Base-by-base conservation (phyloP, 1,284 basidiomycete genomes). In the Pseudozyma sp. region DNA sequence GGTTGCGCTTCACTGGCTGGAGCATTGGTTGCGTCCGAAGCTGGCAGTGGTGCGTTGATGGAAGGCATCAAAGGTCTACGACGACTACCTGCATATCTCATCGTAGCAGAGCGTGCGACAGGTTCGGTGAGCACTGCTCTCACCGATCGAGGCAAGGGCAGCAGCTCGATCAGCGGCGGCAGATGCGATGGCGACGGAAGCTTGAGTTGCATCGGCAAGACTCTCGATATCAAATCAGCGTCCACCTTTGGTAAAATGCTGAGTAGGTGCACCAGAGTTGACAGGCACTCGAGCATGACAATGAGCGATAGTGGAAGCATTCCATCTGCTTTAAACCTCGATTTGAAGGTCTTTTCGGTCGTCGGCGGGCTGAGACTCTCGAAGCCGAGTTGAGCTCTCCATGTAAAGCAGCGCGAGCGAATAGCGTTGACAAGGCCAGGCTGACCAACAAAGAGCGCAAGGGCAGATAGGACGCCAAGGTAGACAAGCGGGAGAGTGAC, bases 101-200 rank as follows among this genome's bases (percentile, higher is more conserved):
- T 43, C 9, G 62, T 53, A 1, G 51, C 25, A 5, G 58, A 38
- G 21, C 16, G 57, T 9, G 55, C 31, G 13, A 54, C 55, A 13
- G 65, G 49, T 13, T 61, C 65, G 6, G 62, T 57, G 54, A 68
- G 40, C 0, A 57, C 72, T 18, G 59, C 59, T 34, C 54, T 66
- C 25, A 75, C 11, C 13, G 51, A 45, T 3, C 48, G 39, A 8
- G 72, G 75, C 12, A 74, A 14, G 8, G 70, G 65, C 25, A 74
- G 56, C 39, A 77, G 43, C 34, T 72, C 69, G 1, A 72, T 19
- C 44, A 77, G 31, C 1, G 66, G 59, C 16, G 75, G 75, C 44
- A 61, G 44, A 57, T 77, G 75, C 11, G 75, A 77, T n/a, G 75
- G 75, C 9, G 75, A 77, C 9, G 70, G 75, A 2, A 77, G 55